phyloP scores from a whole-genome alignment of 257 asterid species.

The Jasminum sambac region DNA sequence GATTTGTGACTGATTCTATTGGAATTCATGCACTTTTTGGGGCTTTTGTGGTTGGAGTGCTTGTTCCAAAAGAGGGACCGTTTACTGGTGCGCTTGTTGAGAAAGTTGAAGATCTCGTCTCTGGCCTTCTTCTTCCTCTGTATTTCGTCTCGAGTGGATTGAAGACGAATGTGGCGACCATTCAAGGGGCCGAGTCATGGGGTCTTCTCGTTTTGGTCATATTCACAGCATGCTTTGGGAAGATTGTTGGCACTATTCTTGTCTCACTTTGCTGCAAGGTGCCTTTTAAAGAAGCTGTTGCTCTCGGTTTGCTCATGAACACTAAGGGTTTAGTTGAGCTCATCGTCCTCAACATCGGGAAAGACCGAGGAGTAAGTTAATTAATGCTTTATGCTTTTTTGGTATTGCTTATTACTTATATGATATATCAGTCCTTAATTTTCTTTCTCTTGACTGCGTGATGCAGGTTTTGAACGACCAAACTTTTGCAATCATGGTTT shows the following conservation, averaged over 20 bases:
- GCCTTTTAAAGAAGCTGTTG: constrained; percentile 41
- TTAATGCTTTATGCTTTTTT: not conserved
- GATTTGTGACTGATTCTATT: constrained; percentile 45
- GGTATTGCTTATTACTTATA: not conserved
- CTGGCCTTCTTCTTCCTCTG: constrained; percentile 50
- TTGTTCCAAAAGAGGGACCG: constrained; percentile 48
- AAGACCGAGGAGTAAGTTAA: constrained; percentile 41
- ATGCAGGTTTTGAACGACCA: constrained; percentile 57
- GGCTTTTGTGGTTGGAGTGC: constrained; percentile 55
- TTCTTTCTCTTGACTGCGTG: not conserved
- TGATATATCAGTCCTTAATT: not conserved
- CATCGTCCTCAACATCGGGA: constrained; percentile 53
- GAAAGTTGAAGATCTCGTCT: constrained; percentile 40
- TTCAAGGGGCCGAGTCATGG: constrained; percentile 56
- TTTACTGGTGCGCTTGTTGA: constrained; percentile 46
- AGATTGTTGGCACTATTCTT: constrained; percentile 40
- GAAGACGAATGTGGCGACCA: constrained; percentile 42
- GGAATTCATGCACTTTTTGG: constrained; percentile 64
- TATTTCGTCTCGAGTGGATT: constrained; percentile 54
- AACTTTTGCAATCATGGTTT: constrained; percentile 49
- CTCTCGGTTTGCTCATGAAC: constrained; percentile 60
- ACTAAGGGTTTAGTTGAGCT: constrained; percentile 54
- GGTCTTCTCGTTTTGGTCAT: constrained; percentile 54
- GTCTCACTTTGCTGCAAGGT: constrained; percentile 43
- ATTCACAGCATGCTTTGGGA: constrained; percentile 44